Evolutionary conservation across 2,329 filamentous ascomycete genomes (phyloP).

Genomic region (Celoporthe dispersa): DNA sequence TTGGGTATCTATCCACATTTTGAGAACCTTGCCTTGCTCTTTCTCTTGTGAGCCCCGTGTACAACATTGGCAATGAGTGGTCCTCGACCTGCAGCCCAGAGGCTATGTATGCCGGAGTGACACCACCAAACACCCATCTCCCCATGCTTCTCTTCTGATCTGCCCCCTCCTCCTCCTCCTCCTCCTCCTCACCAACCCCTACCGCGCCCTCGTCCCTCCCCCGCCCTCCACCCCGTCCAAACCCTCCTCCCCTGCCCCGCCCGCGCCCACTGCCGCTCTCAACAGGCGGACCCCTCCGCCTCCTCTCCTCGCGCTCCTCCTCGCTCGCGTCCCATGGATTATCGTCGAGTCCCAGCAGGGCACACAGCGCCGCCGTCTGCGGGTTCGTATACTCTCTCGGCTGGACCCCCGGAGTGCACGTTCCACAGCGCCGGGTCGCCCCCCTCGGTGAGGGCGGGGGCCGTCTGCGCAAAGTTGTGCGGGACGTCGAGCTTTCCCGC

Average conservation of each 20-base stretch:
- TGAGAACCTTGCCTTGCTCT: not conserved
- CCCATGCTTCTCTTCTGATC: too few relatives aligned
- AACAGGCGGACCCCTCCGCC: slow-evolving; percentile 59
- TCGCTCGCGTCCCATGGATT: slow-evolving; percentile 77
- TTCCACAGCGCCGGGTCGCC: slow-evolving; percentile 20
- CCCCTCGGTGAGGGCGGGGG: slow-evolving; percentile 67
- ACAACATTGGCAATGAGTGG: not conserved
- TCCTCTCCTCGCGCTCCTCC: slow-evolving; percentile 68
- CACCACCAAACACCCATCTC: slow-evolving; percentile 23
- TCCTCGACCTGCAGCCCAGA: not conserved
- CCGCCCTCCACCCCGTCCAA: slow-evolving; percentile 39
- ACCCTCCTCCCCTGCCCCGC: slow-evolving; percentile 41
- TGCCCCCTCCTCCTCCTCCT: slow-evolving; percentile 1
- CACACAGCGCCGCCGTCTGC: slow-evolving; percentile 83
- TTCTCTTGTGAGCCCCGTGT: not conserved
- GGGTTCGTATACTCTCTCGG: slow-evolving; percentile 85
- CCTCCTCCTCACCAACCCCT: slow-evolving; percentile 41
- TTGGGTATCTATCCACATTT: slow-evolving; percentile 15
- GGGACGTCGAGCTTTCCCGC: slow-evolving; percentile 70
- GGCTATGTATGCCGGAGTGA: not conserved
- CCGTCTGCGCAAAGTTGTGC: slow-evolving; percentile 76
- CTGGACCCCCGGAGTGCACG: slow-evolving; percentile 54
- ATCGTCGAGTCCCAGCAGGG: slow-evolving; percentile 76
- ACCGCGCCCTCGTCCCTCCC: slow-evolving; percentile 45
- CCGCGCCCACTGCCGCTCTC: slow-evolving; percentile 41